Conservation (phyloP, 768 basidiomycete genomes). For the Suillus weaverae region DNA sequence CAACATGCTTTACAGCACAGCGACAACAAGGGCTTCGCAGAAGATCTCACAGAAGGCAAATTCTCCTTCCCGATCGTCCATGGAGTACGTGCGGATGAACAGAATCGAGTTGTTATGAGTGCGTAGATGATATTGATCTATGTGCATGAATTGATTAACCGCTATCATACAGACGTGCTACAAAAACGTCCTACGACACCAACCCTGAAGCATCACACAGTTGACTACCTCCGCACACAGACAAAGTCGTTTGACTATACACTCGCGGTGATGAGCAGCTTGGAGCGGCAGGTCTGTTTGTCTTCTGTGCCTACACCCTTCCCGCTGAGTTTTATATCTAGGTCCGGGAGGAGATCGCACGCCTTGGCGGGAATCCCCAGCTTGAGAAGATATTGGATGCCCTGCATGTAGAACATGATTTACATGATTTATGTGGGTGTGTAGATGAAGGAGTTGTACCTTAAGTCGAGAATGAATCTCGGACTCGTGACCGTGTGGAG, state of each 20-base stretch:
- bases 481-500: background rate
- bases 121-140: conserved; percentile 25
- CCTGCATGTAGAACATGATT: conserved; percentile 41
- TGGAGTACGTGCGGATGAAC: conserved; percentile 73
- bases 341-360: conserved; percentile 62
- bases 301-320: background rate
- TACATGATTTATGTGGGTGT: conserved; percentile 6
- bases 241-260: conserved; percentile 92
- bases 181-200: conserved; percentile 88
- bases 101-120: conserved; percentile 86
- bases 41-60: conserved; percentile 79
- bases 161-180: conserved; percentile 64
- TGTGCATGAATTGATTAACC: background rate
- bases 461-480: background rate
- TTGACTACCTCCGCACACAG: conserved; percentile 69
- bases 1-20: conserved; percentile 47
- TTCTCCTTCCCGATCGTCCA: conserved; percentile 82
- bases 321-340: conserved; percentile 4
- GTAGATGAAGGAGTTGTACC: conserved; percentile 1
- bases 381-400: conserved; percentile 59
- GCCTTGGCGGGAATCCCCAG: conserved; percentile 74
- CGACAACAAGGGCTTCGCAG: conserved; percentile 64
- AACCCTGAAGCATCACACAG: conserved; percentile 78
- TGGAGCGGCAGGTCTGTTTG: conserved; percentile 57
- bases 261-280: conserved; percentile 56